These are phyloP conservation scores for Stemphylium beticola DNA, from an alignment of 2,329 filamentous ascomycete species.

Conservation along the genomic window DNA sequence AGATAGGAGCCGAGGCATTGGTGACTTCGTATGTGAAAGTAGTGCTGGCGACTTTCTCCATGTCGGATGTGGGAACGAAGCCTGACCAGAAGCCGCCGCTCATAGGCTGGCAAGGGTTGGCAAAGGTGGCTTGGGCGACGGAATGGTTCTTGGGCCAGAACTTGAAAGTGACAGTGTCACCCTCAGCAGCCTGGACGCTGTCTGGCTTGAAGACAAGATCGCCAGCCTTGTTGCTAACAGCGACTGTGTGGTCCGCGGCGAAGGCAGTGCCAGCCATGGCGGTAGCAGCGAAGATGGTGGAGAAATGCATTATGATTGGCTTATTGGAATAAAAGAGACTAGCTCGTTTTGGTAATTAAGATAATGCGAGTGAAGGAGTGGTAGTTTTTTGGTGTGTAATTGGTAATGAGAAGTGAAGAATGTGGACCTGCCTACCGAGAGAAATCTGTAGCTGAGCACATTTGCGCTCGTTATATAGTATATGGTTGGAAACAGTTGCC, in stretches of 20 bases:
- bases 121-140: constrained; percentile 46
- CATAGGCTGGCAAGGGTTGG: constrained; percentile 42
- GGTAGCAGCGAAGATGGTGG: constrained; percentile 41
- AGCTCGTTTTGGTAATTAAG: constrained; percentile 38
- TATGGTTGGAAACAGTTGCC: constrained; percentile 32
- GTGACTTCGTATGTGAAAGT: constrained; percentile 45
- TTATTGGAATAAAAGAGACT: constrained; percentile 35
- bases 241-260: constrained; percentile 42
- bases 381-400: constrained; percentile 35
- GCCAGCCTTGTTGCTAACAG: constrained; percentile 37
- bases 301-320: constrained; percentile 50
- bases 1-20: constrained; percentile 47
- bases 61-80: constrained; percentile 39
- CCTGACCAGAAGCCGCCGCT: constrained; percentile 48
- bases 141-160: constrained; percentile 51
- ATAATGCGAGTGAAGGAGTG: constrained; percentile 21
- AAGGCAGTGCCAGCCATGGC: constrained; percentile 39
- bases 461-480: constrained; percentile 47
- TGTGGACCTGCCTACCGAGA: constrained; percentile 47
- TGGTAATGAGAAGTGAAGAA: constrained; percentile 39
- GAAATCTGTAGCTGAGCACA: constrained; percentile 35
- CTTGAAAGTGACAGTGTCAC: constrained; percentile 48
- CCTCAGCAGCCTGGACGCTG: constrained; percentile 42
- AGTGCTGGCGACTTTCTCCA: constrained; percentile 28
- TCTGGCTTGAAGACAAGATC: constrained; percentile 45